Percentiles rank a stretch among this genome's conserved stretches.
Conservation (phyloP, 768 basidiomycete species). For the Boletus insuetus region DNA sequence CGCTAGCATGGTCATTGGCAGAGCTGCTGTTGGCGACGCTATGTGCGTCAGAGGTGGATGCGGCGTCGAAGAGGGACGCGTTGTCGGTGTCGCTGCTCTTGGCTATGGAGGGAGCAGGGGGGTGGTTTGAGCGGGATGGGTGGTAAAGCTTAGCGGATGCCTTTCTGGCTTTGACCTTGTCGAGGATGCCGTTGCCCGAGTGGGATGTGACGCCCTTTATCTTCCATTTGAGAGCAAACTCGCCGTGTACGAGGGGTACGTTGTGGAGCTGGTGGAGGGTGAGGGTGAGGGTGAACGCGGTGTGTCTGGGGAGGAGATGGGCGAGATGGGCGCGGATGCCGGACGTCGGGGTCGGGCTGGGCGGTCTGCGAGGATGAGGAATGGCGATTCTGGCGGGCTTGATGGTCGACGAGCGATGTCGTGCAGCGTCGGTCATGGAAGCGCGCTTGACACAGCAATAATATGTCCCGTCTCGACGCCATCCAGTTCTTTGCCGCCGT, state of each 20-base stretch:
- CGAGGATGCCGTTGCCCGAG: constrained; percentile 40
- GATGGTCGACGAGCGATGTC: constrained; percentile 5
- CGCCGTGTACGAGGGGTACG: constrained; percentile 68
- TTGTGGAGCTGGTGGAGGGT: constrained; percentile 65
- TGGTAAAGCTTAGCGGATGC: constrained; percentile 11
- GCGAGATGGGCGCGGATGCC: constrained; percentile 55
- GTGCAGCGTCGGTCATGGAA: constrained; percentile 1
- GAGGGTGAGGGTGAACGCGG: constrained; percentile 60
- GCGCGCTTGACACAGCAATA: neutral
- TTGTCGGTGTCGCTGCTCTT: constrained; percentile 26
- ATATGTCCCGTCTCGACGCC: neutral
- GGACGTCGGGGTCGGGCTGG: neutral
- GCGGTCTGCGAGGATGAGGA: neutral
- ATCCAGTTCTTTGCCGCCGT: constrained; percentile 18
- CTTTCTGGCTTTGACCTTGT: constrained; percentile 35
- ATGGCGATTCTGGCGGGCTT: neutral
- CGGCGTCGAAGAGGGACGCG: constrained; percentile 22
- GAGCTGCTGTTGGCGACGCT: constrained; percentile 29
- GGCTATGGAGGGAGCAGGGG: neutral
- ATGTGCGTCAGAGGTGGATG: constrained; percentile 27
- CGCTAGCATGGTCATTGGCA: constrained; percentile 16
- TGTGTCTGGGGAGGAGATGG: constrained; percentile 61
- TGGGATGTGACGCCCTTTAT: constrained; percentile 54
- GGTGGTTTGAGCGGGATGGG: neutral
- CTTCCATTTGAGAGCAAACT: constrained; percentile 71